phyloP scores from a whole-genome alignment of 768 basidiomycete genomes.

The Sistotremastrum suecicum region DNA sequence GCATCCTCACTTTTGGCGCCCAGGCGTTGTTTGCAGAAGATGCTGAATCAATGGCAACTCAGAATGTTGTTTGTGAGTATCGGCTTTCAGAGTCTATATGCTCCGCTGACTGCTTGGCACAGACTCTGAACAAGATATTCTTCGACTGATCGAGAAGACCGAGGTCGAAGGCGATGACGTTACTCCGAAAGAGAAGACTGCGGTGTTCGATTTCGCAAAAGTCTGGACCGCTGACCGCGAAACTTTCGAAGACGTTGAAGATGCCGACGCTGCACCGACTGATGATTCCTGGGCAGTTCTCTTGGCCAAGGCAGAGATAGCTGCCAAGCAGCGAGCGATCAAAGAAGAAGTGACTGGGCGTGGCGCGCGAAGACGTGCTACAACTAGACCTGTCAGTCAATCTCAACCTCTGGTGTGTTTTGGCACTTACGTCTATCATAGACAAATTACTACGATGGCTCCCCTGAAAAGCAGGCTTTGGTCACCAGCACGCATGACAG shows the following conservation, averaged over 20 bases:
- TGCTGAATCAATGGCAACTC: conserved; percentile 25
- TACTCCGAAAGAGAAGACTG: conserved; percentile 30
- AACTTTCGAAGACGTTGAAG: conserved; percentile 49
- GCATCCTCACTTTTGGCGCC: conserved; percentile 82
- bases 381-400: too few relatives aligned
- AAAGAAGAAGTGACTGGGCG: too few relatives aligned
- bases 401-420: too few relatives aligned
- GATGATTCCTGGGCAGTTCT: conserved; percentile 89
- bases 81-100: not conserved
- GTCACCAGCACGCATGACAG: too few relatives aligned
- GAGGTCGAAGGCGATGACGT: conserved; percentile 56
- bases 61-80: conserved; percentile 57
- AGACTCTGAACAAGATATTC: conserved; percentile 75
- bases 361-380: too few relatives aligned
- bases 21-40: conserved; percentile 68
- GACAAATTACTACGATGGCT: too few relatives aligned
- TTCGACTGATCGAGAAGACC: conserved; percentile 76
- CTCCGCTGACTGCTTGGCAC: not conserved
- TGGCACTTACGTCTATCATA: too few relatives aligned
- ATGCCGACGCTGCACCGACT: conserved; percentile 23
- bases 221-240: conserved; percentile 81
- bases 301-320: too few relatives aligned
- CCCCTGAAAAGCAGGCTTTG: too few relatives aligned
- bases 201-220: conserved; percentile 81
- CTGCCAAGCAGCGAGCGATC: too few relatives aligned